Evolutionary conservation across 1,139 yeast genomes (phyloP).

Genomic region (Candida sp.): DNA sequence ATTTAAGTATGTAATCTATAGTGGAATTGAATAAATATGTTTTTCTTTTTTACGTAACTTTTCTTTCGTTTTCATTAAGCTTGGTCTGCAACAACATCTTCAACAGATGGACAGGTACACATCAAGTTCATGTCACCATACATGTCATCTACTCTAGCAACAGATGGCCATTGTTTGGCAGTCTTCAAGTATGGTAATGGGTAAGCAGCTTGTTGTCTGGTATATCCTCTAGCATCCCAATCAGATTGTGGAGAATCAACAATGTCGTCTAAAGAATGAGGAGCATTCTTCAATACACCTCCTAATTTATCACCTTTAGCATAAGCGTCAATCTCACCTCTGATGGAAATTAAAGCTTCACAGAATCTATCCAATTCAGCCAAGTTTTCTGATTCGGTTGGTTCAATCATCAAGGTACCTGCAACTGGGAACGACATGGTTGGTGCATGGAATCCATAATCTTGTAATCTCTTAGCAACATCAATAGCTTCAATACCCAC

Average conservation of each 20-base stretch:
- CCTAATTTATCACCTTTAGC: constrained; percentile 68
- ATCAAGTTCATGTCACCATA: constrained; percentile 91
- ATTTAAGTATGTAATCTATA: background rate
- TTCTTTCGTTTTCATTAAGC: background rate
- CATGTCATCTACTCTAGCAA: constrained; percentile 87
- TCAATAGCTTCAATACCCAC: constrained; percentile 92
- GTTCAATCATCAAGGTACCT: constrained; percentile 96
- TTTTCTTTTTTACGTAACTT: background rate
- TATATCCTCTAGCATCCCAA: constrained; percentile 80
- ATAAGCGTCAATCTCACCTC: constrained; percentile 77
- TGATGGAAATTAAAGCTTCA: constrained; percentile 80
- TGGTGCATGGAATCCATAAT: constrained; percentile 98
- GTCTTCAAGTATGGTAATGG: constrained; percentile 73
- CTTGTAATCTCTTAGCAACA: constrained; percentile 94
- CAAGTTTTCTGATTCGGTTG: constrained; percentile 91
- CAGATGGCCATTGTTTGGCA: constrained; percentile 94
- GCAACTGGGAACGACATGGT: constrained; percentile 99
- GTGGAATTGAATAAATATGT: background rate
- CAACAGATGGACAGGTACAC: constrained; percentile 90
- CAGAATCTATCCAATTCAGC: constrained; percentile 89
- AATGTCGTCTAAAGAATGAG: constrained; percentile 84
- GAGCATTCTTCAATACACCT: constrained; percentile 80
- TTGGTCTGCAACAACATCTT: constrained; percentile 47
- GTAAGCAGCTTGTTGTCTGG: constrained; percentile 91
- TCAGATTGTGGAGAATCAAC: constrained; percentile 55